Percentiles rank a stretch among this genome's conserved stretches.
Conservation (phyloP, 2,329 filamentous ascomycete genomes). For the Aureobasidium vineae region DNA sequence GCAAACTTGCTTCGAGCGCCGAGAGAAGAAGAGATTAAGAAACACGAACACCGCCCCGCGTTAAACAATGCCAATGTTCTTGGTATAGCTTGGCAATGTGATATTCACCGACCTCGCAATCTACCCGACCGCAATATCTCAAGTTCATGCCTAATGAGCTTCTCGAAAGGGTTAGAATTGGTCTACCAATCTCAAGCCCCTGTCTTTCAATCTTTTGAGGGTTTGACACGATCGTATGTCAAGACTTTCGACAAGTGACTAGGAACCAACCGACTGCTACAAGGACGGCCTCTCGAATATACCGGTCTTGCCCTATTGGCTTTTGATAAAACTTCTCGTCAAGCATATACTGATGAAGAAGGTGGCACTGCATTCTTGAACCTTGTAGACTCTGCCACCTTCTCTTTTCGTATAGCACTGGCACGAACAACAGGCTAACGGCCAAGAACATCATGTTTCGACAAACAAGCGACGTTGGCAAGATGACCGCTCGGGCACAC, state of each 20-base stretch:
- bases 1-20: slow-evolving; percentile 22
- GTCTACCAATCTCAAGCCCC: slow-evolving; percentile 2
- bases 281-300: background rate
- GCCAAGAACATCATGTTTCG: background rate
- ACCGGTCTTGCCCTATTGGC: slow-evolving; percentile 10
- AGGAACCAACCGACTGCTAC: background rate
- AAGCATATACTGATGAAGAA: slow-evolving; percentile 10
- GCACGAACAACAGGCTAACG: background rate
- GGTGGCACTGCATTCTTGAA: background rate
- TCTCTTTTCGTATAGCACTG: slow-evolving; percentile 10
- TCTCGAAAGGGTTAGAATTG: slow-evolving; percentile 9
- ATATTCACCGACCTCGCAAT: slow-evolving; percentile 3
- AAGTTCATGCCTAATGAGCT: slow-evolving; percentile 14
- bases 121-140: background rate
- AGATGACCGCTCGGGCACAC: background rate
- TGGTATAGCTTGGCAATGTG: slow-evolving; percentile 24
- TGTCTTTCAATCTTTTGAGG: background rate
- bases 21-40: background rate
- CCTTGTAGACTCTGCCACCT: slow-evolving; percentile 10
- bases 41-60: slow-evolving; percentile 2
- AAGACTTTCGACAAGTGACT: background rate
- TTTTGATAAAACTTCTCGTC: slow-evolving; percentile 4
- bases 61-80: slow-evolving; percentile 18
- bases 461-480: slow-evolving; percentile 1
- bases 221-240: slow-evolving; percentile 10